These are phyloP conservation scores for Starmerella geochares DNA, from an alignment of 805 yeast species.

Conservation along the genomic window DNA sequence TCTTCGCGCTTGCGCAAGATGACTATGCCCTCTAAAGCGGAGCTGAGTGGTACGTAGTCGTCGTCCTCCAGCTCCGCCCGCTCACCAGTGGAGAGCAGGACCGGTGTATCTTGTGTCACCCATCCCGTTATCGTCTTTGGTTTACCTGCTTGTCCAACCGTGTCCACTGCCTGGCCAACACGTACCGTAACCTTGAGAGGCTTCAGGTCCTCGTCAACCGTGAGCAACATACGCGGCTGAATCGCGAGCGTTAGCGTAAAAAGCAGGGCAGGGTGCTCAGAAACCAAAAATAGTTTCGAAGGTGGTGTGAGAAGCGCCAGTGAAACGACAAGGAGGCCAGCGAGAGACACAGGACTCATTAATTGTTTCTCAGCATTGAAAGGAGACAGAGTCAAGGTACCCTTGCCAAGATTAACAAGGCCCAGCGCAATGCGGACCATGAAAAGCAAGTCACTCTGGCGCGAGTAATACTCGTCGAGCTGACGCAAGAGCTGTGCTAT, in stretches of 20 bases:
- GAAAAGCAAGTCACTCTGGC: slow-evolving; percentile 81
- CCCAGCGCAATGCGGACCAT: slow-evolving; percentile 95
- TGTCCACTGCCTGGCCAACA: slow-evolving; percentile 98
- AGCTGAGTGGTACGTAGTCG: slow-evolving; percentile 74
- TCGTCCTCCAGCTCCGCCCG: slow-evolving; percentile 94
- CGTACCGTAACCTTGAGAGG: slow-evolving; percentile 93
- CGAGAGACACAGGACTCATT: slow-evolving; percentile 77
- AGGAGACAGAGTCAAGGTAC: slow-evolving; percentile 81
- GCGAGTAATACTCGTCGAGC: slow-evolving; percentile 82
- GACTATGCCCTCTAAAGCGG: slow-evolving; percentile 84
- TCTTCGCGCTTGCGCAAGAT: slow-evolving; percentile 56
- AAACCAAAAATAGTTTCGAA: slow-evolving; percentile 56
- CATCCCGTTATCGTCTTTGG: slow-evolving; percentile 99
- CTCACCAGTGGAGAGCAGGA: slow-evolving; percentile 83
- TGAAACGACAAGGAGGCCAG: slow-evolving; percentile 74
- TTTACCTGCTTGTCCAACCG: slow-evolving; percentile 98
- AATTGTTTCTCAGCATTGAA: slow-evolving; percentile 82
- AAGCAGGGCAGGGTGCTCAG: slow-evolving; percentile 63
- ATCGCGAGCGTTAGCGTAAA: slow-evolving; percentile 80
- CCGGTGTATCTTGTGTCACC: slow-evolving; percentile 99
- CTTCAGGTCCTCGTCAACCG: slow-evolving; percentile 82
- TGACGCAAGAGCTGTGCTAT: slow-evolving; percentile 91
- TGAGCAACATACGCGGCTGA: slow-evolving; percentile 84
- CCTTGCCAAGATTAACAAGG: slow-evolving; percentile 88
- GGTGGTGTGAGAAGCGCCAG: slow-evolving; percentile 75